phyloP scores from a whole-genome alignment of 169 alveolate genomes.

The Plasmodium reichenowi region DNA sequence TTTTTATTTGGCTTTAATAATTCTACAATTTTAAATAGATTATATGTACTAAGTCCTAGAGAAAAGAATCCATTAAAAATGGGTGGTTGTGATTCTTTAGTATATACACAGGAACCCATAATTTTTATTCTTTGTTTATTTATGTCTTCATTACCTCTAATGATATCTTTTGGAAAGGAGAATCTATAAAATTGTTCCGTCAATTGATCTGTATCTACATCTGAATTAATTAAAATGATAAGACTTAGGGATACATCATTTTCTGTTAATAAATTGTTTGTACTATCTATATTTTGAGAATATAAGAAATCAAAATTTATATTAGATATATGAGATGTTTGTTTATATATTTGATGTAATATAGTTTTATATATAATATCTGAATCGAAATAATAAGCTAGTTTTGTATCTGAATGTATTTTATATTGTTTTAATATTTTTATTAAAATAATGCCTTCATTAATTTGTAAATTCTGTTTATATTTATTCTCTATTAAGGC shows the following conservation, averaged over 20 bases:
- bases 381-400: constrained; percentile 27
- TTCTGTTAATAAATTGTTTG: constrained; percentile 3
- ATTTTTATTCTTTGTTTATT: constrained; percentile 47
- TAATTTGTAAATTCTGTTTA: constrained; percentile 30
- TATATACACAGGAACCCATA: constrained; percentile 52
- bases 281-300: constrained; percentile 31
- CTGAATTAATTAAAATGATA: constrained; percentile 15
- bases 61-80: constrained; percentile 60
- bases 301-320: constrained; percentile 16
- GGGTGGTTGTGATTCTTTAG: constrained; percentile 40
- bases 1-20: constrained; percentile 24
- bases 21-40: constrained; percentile 20
- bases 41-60: constrained; percentile 65
- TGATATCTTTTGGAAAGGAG: constrained; percentile 27
- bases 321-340: background rate
- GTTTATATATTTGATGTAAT: constrained; percentile 17
- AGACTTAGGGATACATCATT: constrained; percentile 60
- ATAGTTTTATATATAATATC: constrained; percentile 53
- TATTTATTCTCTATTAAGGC: constrained; percentile 24
- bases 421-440: constrained; percentile 39
- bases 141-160: constrained; percentile 7
- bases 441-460: constrained; percentile 48
- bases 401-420: constrained; percentile 20
- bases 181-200: constrained; percentile 16
- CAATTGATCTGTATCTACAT: background rate